These are phyloP conservation scores for Anthracocystis setariae DNA, from an alignment of 1,284 basidiomycete species.

Conservation along the genomic window DNA sequence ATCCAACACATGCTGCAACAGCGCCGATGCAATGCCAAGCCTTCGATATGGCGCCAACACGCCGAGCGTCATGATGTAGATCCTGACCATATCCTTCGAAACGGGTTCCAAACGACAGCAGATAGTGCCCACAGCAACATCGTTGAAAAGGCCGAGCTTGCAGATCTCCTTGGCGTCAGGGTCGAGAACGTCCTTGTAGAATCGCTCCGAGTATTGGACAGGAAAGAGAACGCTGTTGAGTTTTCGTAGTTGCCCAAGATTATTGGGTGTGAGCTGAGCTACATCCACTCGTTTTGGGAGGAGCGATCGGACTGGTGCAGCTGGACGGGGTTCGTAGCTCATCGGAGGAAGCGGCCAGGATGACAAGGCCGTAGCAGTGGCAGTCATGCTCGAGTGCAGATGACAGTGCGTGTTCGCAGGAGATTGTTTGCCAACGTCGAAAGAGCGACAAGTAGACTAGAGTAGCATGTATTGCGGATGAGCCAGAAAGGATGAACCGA, in stretches of 20 bases:
- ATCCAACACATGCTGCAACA: slow-evolving; percentile 65
- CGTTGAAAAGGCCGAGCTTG: slow-evolving; percentile 69
- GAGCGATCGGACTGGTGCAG: slow-evolving; percentile 39
- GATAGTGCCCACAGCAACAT: slow-evolving; percentile 68
- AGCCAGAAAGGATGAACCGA: background rate
- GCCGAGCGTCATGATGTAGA: slow-evolving; percentile 70
- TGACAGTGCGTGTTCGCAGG: background rate
- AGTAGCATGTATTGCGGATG: too few species aligned
- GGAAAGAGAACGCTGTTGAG: slow-evolving; percentile 66
- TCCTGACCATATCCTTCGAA: slow-evolving; percentile 47
- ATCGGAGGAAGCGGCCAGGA: slow-evolving; percentile 47
- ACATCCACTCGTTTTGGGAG: slow-evolving; percentile 48
- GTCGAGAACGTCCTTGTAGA: slow-evolving; percentile 62
- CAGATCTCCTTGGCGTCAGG: slow-evolving; percentile 54
- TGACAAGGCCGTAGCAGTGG: slow-evolving; percentile 11
- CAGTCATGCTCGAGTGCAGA: slow-evolving; percentile 18
- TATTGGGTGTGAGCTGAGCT: slow-evolving; percentile 63
- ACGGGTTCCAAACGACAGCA: slow-evolving; percentile 66
- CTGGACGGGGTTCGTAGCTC: slow-evolving; percentile 46
- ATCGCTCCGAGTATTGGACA: slow-evolving; percentile 60
- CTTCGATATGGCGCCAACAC: slow-evolving; percentile 69
- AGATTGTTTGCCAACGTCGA: background rate
- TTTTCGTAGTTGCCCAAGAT: slow-evolving; percentile 64
- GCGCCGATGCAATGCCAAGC: slow-evolving; percentile 67
- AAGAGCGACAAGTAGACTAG: too few species aligned